Evolutionary conservation across 768 basidiomycete genomes (phyloP), one percentile per base, ranked within the genome.

Genomic region (Fomitopsis serialis): DNA sequence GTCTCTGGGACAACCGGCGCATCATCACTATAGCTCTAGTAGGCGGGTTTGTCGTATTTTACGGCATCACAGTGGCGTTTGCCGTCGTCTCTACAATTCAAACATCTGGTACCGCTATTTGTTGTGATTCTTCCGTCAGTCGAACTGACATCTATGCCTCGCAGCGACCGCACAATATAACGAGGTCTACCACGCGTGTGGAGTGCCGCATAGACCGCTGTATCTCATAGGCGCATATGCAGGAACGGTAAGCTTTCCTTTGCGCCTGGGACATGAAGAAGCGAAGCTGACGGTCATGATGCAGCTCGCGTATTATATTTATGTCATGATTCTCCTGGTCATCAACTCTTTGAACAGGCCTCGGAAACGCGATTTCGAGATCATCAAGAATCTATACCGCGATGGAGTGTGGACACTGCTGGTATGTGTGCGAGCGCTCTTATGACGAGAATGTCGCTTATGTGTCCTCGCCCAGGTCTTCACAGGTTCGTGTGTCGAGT

Each of bases 291-390:
- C 21, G n/a, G 19, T 36, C 19, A 4, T 40, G 13, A 12, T n/a
- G 36, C 48, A 49, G 48, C 36, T 49, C 7, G n/a, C 19, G 7
- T 49, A 49, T 34, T 32, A 49, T 40, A n/a, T 49, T 21, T 49
- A 49, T 21, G 21, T 49, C 21, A 5, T 49, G 3, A 17, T 29
- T 3, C 21, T 49, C 19, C 48, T 49, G 35, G 35, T 49, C 34
- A 4, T 27, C 21, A 49, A 37, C 21, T 32, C 48, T 11, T 19
- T 49, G 22, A 37, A 49, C 22, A 7, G 23, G 22, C 48, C 48
- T 49, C 48, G 48, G 12, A 25, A 35, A 36, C 48, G 34, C 35
- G 25, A 49, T 27, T 19, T 34, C n/a, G 36, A 49, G 25, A 49
- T 49, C 11, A 37, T 49, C 22, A 17, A 21, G 15, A 40, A 49